These are phyloP conservation scores for Teunomyces panamensis DNA, from an alignment of 805 yeast genomes.

Conservation along the genomic window DNA sequence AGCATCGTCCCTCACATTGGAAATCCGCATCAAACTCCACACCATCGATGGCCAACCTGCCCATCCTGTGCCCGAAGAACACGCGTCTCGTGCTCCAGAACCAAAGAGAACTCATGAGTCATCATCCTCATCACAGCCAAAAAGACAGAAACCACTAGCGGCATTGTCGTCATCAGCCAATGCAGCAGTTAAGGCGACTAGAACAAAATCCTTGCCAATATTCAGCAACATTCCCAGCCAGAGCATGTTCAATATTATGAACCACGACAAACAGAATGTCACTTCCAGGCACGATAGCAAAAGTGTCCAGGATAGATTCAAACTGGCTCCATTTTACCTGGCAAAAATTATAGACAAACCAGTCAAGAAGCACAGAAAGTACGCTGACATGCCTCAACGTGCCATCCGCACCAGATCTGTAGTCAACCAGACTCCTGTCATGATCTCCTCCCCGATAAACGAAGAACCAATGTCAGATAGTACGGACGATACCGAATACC, in stretches of 20 bases:
- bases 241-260: conserved; percentile 39
- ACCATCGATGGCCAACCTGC: conserved; percentile 23
- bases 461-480: conserved; percentile 36
- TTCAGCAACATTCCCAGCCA: conserved; percentile 39
- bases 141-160: conserved; percentile 7
- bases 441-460: conserved; percentile 40
- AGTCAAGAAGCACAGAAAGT: conserved; percentile 19
- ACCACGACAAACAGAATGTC: conserved; percentile 38
- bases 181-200: conserved; percentile 38
- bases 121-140: conserved; percentile 6
- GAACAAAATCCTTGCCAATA: conserved; percentile 43
- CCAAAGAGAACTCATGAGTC: conserved; percentile 7
- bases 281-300: conserved; percentile 39
- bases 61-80: background rate
- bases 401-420: conserved; percentile 44
- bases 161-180: conserved; percentile 6
- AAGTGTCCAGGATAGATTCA: conserved; percentile 42
- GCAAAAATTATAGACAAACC: conserved; percentile 42
- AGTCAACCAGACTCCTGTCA: conserved; percentile 31
- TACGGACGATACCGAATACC: conserved; percentile 40
- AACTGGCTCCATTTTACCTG: conserved; percentile 44
- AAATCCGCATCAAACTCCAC: conserved; percentile 52
- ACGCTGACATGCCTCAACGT: conserved; percentile 24
- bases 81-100: background rate
- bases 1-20: conserved; percentile 49